Base-by-base conservation (phyloP, 106 monocot genomes). In the Chionographis japonica region DNA sequence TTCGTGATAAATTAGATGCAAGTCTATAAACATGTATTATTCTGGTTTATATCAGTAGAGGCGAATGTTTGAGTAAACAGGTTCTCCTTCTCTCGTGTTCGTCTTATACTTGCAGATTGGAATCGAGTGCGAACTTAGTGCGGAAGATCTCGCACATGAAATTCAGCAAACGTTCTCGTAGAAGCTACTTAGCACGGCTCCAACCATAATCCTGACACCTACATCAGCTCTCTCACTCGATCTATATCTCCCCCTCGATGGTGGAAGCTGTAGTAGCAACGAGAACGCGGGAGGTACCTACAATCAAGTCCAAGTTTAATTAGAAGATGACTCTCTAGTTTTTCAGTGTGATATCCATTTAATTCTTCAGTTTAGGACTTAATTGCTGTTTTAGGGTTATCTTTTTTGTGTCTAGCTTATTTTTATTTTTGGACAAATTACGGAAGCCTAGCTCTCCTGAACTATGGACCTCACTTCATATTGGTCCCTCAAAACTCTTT, bases 111-210 rank as follows among this genome's bases (percentile, higher is more conserved):
- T 38, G 58, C 83, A 97, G 95, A 97, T 97, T 68, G 95, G 95
- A 66, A 89, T 97, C 6, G 92, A 97, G 61, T 97, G 95, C 65
- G 84, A 89, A 69, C 89, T 97, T 2, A 97, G 95, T 16, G 89
- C 91, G 4, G 92, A 97, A 65, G 95, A 92, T 39, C 84, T 97
- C n/a, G 95, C 86, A 37, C 78, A 97, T 15, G 89, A 92, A 68
- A 74, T 97, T 46, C 86, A 82, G 63, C 84, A 84, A 76, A 89
- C 95, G 2, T 97, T 97, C 77, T 77, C 79, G 36, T 84, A 49
- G 27, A 75, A 61, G 37, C 66, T 43, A 66, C 36, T 19, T 36
- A 60, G 10, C 8, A 15, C 35, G 12, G 8, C 27, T 62, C 5
- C 37, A 40, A 8, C 5, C 2, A 36, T 27, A 16, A 56, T 41